Evolutionary conservation across 805 yeast species (phyloP).

Genomic region (Candida silvicultrix): DNA sequence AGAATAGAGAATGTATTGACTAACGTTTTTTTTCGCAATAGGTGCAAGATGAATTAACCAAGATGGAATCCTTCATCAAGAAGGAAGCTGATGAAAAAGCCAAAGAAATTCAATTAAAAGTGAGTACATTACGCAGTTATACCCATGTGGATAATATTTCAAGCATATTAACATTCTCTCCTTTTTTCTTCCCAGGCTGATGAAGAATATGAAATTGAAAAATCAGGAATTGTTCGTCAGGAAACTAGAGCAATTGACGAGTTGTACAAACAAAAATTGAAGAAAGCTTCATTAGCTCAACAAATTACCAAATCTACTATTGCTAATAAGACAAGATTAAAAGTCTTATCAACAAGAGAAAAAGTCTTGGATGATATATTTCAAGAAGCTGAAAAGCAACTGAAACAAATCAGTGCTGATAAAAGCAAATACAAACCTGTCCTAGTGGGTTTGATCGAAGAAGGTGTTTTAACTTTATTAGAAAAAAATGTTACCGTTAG

Average conservation of each 20-base stretch:
- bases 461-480: constrained; percentile 63
- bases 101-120: constrained; percentile 85
- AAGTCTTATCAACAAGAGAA: constrained; percentile 82
- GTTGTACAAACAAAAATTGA: constrained; percentile 71
- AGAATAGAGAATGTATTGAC: too few relatives aligned
- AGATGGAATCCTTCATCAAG: constrained; percentile 97
- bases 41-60: constrained; percentile 93
- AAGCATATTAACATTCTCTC: constrained; percentile 2
- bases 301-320: constrained; percentile 94
- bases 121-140: too few relatives aligned
- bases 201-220: constrained; percentile 97
- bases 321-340: constrained; percentile 91
- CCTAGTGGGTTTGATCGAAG: constrained; percentile 74
- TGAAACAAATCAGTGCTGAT: constrained; percentile 52
- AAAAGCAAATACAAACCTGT: constrained; percentile 58
- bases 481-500: constrained; percentile 61
- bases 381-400: constrained; percentile 56
- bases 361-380: constrained; percentile 70
- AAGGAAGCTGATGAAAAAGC: constrained; percentile 99
- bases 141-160: constrained; percentile 1
- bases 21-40: too few relatives aligned
- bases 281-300: constrained; percentile 88
- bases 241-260: constrained; percentile 87
- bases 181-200: constrained; percentile 50
- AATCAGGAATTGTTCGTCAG: constrained; percentile 88